Evolutionary conservation across 306 rosid genomes (phyloP), one percentile per base, ranked within the genome.

Genomic region (Astragalus membranaceus): DNA sequence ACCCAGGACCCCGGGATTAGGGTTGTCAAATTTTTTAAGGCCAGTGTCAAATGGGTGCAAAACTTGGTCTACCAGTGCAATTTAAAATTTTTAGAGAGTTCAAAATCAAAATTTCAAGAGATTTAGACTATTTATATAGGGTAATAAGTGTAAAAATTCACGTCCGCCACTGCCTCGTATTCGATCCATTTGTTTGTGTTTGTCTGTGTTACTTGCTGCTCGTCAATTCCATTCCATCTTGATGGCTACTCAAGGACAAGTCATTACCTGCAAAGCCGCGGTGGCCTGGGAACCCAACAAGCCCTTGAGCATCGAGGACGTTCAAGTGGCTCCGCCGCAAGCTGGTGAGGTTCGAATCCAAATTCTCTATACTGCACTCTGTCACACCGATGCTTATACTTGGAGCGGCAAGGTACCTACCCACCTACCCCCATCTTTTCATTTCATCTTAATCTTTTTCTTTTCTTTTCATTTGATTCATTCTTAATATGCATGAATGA

Each of bases 201-300:
- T 4, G 23, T 5, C 23, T 11, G 56, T 9, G 13, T 60, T 39
- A 23, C 26, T 9, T 39, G 15, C 13, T 8, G 8, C 4, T 2
- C 2, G 3, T 8, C 64, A 11, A 47, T 46, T 11, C 35, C 75
- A 35, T 63, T 60, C n/a, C 53, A 35, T 52, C 10, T 75, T 82
- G 49, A 92, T 92, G 98, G 95, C 96, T 60, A 86, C 92, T 36
- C 88, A 79, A 78, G 98, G 96, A 77, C 92, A 86, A 85, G 85
- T 92, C 10, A 92, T 92, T 75, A 88, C 98, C 61, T 92, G 96
- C 98, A 92, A 89, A 88, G 97, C 94, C 33, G 96, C 94, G 86
- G 97, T 93, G 96, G 96, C 96, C 83, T 93, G 92, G 96, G 98
- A 90, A 88, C 90, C 98, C 84, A 88, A 87, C 53, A 94, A 90